Evolutionary conservation across 139 green algal genomes (phyloP).

Genomic region (Micractinium conductrix): DNA sequence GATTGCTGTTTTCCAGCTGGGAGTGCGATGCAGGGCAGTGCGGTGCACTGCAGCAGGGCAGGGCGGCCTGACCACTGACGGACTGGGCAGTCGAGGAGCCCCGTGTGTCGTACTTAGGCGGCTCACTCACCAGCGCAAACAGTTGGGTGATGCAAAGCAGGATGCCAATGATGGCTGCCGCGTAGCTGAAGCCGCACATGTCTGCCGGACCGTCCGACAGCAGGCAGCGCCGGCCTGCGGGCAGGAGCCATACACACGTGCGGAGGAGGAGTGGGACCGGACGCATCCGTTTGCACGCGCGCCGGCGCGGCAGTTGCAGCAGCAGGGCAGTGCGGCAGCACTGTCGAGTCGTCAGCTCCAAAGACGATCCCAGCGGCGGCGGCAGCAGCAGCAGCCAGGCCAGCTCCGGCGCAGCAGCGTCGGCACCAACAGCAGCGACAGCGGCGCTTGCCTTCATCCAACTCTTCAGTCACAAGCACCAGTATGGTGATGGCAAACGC

Average conservation of each 20-base stretch:
- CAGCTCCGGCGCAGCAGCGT: too few species aligned
- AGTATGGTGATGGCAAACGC: background rate
- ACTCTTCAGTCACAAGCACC: background rate
- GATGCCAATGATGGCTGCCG: background rate
- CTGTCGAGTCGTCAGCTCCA: too few species aligned
- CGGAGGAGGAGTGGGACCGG: background rate
- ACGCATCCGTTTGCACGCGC: background rate
- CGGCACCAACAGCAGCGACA: background rate
- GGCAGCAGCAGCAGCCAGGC: background rate
- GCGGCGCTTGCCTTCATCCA: background rate
- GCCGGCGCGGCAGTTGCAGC: background rate
- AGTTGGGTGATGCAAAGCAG: background rate
- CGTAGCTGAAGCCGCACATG: background rate
- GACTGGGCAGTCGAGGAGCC: too few species aligned
- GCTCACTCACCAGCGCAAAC: background rate
- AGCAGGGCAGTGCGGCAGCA: background rate
- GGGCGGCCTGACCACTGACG: too few species aligned
- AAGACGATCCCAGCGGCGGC: too few species aligned
- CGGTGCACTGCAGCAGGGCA: too few species aligned
- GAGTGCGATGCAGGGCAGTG: too few species aligned
- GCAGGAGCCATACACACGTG: background rate
- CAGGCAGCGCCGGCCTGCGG: background rate
- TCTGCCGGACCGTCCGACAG: background rate
- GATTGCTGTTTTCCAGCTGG: background rate
- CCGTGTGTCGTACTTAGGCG: too few species aligned